Base-by-base conservation (phyloP, 179 eudicot species). In the Kewa caespitosa region DNA sequence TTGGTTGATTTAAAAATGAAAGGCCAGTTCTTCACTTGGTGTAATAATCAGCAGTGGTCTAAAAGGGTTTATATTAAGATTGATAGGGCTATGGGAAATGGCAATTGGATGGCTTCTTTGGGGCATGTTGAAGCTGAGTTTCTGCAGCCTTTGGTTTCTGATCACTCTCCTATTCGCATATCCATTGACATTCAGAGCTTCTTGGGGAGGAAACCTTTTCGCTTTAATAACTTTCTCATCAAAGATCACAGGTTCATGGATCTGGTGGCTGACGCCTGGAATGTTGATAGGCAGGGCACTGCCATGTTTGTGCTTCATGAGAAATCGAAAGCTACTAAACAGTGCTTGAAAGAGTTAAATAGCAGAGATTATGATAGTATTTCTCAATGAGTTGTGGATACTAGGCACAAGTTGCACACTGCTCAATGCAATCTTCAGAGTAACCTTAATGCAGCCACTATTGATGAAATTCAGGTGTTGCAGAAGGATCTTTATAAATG, bases 161-260 rank as follows among this genome's bases (percentile, higher is more conserved):
- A 52, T 52, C 59, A 52, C 5, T 20, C 27, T 52, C 59, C 59
- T 11, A 10, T 52, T 23, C 11, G 22, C 0, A 8, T 52, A 20
- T 1, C 22, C 0, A 1, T 52, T 1, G 5, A 22, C 7, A 23
- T 1, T 6, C 3, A 0, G 0, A 25, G n/a, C n/a, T n/a, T n/a
- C 9, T 4, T 3, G 0, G 6, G 1, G 0, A 52, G n/a, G 10
- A 52, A 28, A 23, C 59, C 59, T 1, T 52, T 52, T 52, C 11
- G 59, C 1, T 52, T 52, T 52, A 6, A 20, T 22, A 52, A 52
- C n/a, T 8, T 52, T 1, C 0, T 52, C 0, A 3, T 28, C 10
- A 7, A 22, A 5, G 27, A 52, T 20, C 27, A 52, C 5, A 52
- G 15, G 6, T 52, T 52, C 15, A 10, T 20, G 25, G 10, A 10